Percentiles rank a stretch among this genome's conserved stretches.
Evolutionary conservation across 2,329 filamentous ascomycete species (phyloP).

Genomic region (Hypoxylon sp.): DNA sequence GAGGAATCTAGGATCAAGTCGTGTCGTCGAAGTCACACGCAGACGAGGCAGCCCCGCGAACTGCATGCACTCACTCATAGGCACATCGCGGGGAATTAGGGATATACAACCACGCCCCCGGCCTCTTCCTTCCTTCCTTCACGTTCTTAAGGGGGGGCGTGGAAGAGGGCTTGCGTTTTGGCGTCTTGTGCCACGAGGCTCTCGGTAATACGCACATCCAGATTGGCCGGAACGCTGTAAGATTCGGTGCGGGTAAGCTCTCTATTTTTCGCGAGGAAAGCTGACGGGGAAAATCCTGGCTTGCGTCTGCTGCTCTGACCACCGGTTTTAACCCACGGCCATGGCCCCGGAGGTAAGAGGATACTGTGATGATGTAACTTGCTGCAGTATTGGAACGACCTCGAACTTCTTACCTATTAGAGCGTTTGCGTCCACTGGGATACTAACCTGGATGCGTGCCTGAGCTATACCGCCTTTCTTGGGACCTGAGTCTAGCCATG

Average conservation of each 20-base stretch:
- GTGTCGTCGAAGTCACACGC: conserved; percentile 4
- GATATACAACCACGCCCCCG: conserved; percentile 18
- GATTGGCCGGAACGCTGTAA: conserved; percentile 3
- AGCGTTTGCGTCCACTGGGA: neutral
- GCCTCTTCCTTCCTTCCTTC: too few species aligned
- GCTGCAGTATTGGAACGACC: neutral
- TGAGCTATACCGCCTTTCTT: neutral
- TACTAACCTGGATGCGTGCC: neutral
- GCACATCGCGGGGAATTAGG: conserved; percentile 5
- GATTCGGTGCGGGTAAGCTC: neutral
- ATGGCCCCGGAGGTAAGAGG: neutral
- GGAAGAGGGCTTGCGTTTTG: conserved; percentile 15
- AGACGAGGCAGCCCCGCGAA: neutral
- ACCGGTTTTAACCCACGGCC: conserved; percentile 1
- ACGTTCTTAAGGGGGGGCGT: too few species aligned
- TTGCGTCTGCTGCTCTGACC: neutral
- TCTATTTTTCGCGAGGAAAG: neutral
- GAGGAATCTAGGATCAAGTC: neutral
- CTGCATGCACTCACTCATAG: conserved; percentile 3
- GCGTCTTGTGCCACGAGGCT: conserved; percentile 10
- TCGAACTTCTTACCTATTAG: neutral
- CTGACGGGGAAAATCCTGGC: neutral
- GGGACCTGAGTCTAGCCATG: too few species aligned
- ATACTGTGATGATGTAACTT: neutral
- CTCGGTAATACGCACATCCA: neutral